Evolutionary conservation across 805 yeast species (phyloP).

Genomic region (Ogataea henricii): DNA sequence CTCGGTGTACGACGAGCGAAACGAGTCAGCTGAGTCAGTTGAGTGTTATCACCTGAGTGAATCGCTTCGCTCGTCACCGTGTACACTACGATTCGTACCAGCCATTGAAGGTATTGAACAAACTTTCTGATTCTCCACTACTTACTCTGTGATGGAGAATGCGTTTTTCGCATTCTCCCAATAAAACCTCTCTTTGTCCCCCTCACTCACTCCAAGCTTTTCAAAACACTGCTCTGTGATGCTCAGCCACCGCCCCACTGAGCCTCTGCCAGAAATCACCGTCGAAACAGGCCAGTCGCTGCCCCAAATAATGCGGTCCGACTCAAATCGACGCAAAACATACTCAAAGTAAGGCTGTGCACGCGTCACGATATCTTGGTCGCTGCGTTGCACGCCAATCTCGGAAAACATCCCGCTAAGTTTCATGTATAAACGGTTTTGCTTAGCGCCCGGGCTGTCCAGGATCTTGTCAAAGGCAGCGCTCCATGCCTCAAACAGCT

Average conservation of each 20-base stretch:
- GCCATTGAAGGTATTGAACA: no score
- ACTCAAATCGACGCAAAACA: conserved; percentile 50
- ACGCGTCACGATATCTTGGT: conserved; percentile 15
- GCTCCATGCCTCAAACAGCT: conserved; percentile 26
- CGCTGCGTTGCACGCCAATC: conserved; percentile 2
- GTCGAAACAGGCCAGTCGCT: conserved; percentile 16
- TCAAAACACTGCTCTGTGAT: conserved; percentile 7
- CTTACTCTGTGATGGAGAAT: background rate
- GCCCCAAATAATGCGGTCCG: conserved; percentile 6
- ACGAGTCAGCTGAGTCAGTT: no score
- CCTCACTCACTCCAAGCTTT: conserved; percentile 1
- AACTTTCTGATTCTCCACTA: background rate
- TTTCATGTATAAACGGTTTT: conserved; percentile 13
- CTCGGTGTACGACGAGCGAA: no score
- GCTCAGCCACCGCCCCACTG: conserved; percentile 4
- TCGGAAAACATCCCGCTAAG: conserved; percentile 19
- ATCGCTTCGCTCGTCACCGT: no score
- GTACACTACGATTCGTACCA: no score
- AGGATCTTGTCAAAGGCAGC: conserved; percentile 25
- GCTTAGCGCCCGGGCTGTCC: background rate
- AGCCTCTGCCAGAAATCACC: conserved; percentile 7
- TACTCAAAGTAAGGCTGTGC: conserved; percentile 38
- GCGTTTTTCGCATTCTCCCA: conserved; percentile 6
- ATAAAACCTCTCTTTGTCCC: background rate
- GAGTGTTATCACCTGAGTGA: no score